These are phyloP conservation scores for Oenanthe sinensis DNA, from an alignment of 129 eudicot species.

Conservation along the genomic window DNA sequence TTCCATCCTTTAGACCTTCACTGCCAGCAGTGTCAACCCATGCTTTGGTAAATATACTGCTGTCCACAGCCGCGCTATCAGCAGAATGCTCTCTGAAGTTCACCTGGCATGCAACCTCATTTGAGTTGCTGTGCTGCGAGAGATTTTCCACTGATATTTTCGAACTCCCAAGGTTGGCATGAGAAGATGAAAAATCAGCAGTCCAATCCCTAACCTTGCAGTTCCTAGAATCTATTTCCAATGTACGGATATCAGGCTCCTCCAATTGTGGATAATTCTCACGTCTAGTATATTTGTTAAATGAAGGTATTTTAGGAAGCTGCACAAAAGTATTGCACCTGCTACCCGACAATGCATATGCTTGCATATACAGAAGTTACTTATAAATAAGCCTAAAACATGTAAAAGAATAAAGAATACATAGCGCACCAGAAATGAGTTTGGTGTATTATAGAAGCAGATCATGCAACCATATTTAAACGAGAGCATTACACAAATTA, in stretches of 20 bases:
- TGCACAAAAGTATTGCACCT: slow-evolving; percentile 40
- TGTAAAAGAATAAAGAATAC: not conserved
- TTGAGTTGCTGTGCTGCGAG: slow-evolving; percentile 70
- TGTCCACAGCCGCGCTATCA: slow-evolving; percentile 77
- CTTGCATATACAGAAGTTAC: slow-evolving; percentile 33
- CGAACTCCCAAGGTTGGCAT: slow-evolving; percentile 56
- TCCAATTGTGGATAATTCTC: slow-evolving; percentile 76
- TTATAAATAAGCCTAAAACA: not conserved
- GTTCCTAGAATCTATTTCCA: slow-evolving; percentile 94
- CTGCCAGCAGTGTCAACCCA: slow-evolving; percentile 97
- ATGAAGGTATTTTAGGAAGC: slow-evolving; percentile 92
- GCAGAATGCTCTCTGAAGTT: slow-evolving; percentile 74
- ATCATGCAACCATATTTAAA: not conserved
- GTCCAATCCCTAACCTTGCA: slow-evolving; percentile 97
- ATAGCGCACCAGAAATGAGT: no score
- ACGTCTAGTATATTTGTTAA: slow-evolving; percentile 85
- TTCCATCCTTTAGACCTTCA: slow-evolving; percentile 72
- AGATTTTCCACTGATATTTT: slow-evolving; percentile 55
- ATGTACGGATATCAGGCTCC: slow-evolving; percentile 55
- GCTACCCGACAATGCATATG: slow-evolving; percentile 66
- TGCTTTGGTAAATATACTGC: slow-evolving; percentile 79
- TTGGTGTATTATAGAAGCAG: no score
- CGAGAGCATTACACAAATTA: not conserved
- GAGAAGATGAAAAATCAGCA: slow-evolving; percentile 79
- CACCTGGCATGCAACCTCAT: slow-evolving; percentile 52